Percentiles rank a stretch among this genome's conserved stretches.
Evolutionary conservation across 2,329 filamentous ascomycete genomes (phyloP).

Genomic region (Alternaria solani): DNA sequence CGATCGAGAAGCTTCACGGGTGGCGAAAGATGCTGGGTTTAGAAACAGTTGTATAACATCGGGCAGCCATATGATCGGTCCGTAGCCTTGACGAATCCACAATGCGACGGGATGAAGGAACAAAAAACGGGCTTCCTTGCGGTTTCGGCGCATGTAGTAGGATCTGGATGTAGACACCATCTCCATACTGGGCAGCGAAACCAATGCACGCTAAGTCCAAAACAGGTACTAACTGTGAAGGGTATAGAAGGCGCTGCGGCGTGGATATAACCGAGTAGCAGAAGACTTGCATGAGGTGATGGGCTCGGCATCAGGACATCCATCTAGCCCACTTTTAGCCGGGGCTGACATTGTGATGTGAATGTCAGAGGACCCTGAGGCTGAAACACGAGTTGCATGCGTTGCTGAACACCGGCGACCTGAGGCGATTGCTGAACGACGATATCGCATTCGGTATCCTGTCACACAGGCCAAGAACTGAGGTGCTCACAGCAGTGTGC

Average conservation of each 20-base stretch:
- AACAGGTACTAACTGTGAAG: constrained; percentile 11
- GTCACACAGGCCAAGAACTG: not conserved
- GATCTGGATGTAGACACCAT: constrained; percentile 8
- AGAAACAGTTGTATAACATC: constrained; percentile 18
- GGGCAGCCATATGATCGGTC: constrained; percentile 12
- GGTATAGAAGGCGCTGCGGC: not conserved
- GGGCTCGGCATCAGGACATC: constrained; percentile 13
- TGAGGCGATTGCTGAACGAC: constrained; percentile 14
- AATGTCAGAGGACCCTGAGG: constrained; percentile 33
- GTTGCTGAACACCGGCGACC: constrained; percentile 4
- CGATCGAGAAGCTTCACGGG: not conserved
- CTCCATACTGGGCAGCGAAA: constrained; percentile 3
- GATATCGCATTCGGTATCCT: not conserved
- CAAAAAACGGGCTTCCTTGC: constrained; percentile 2
- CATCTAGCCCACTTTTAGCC: constrained; percentile 18
- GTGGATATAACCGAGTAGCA: constrained; percentile 8
- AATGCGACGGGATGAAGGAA: constrained; percentile 8
- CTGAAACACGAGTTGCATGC: constrained; percentile 31
- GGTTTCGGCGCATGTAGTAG: constrained; percentile 13
- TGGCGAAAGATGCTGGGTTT: constrained; percentile 13
- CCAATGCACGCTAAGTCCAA: constrained; percentile 14
- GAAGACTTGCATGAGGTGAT: constrained; percentile 22
- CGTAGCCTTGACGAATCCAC: constrained; percentile 4
- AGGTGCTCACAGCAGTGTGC: not conserved
- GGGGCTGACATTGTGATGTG: constrained; percentile 17